These are phyloP conservation scores for Lizanozyma gosingica DNA, from an alignment of 1,139 yeast genomes.

Conservation along the genomic window DNA sequence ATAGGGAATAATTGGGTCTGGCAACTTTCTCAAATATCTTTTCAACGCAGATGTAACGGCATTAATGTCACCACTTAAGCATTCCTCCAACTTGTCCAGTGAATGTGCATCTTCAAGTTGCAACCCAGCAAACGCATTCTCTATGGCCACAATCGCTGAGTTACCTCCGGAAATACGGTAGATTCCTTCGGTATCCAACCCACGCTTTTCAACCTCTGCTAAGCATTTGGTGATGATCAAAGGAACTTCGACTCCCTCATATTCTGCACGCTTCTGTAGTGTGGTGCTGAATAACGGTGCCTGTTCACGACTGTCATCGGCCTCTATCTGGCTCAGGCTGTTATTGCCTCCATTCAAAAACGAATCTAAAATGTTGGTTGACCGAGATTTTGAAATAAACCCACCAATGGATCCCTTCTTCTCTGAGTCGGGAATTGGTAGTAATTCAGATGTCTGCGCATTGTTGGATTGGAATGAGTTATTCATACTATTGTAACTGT, in stretches of 20 bases:
- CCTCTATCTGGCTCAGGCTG: neutral
- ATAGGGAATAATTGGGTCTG: conserved; percentile 77
- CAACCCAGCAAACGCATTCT: conserved; percentile 33
- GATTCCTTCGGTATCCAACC: conserved; percentile 73
- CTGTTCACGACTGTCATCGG: conserved; percentile 6
- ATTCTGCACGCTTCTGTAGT: conserved; percentile 47
- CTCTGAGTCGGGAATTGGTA: conserved; percentile 5
- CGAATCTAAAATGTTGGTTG: conserved; percentile 36
- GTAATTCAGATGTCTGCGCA: neutral
- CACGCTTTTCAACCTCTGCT: conserved; percentile 68
- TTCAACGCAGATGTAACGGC: conserved; percentile 84
- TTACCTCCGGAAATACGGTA: conserved; percentile 89
- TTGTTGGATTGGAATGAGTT: neutral
- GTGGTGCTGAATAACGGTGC: conserved; percentile 38
- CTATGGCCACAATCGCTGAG: conserved; percentile 58
- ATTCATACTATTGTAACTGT: neutral
- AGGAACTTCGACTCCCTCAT: conserved; percentile 61
- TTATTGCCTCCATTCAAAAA: neutral
- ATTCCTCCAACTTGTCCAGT: conserved; percentile 27
- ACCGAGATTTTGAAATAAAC: conserved; percentile 34
- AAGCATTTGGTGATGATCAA: conserved; percentile 64
- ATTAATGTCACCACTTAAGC: conserved; percentile 63
- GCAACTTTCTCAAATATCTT: conserved; percentile 74
- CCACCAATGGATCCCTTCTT: conserved; percentile 8
- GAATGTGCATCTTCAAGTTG: conserved; percentile 25